Evolutionary conservation across 495 filamentous ascomycete genomes (phyloP).

Genomic region (Lentithecium fluviatile): DNA sequence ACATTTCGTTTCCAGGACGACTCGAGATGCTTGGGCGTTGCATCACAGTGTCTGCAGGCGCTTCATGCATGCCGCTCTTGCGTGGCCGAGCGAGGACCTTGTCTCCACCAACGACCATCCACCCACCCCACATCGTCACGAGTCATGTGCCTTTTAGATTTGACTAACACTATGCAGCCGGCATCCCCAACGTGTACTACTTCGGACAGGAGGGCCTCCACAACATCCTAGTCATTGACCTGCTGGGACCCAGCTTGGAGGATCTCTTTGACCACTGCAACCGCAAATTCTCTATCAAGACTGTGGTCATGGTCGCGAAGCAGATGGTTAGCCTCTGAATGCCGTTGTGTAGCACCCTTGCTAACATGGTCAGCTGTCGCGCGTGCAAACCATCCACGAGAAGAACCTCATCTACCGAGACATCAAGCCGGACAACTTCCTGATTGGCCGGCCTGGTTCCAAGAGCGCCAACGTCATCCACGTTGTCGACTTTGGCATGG

Average conservation of each 20-base stretch:
- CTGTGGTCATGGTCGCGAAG: conserved; percentile 98
- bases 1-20: not conserved
- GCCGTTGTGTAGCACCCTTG: conserved; percentile 2
- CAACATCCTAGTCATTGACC: conserved; percentile 98
- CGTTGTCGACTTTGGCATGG: conserved; percentile 99
- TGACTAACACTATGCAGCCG: conserved; percentile 56
- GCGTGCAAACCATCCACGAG: conserved; percentile 99
- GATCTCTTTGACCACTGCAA: conserved; percentile 99
- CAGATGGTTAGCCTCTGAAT: conserved; percentile 74
- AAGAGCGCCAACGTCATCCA: conserved; percentile 98
- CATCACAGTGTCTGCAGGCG: too few relatives aligned
- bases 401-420: conserved; percentile 99
- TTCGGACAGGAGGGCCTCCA: conserved; percentile 98
- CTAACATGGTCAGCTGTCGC: conserved; percentile 65
- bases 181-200: conserved; percentile 99
- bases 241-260: conserved; percentile 92
- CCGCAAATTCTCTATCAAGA: conserved; percentile 92
- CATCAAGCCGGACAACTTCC: conserved; percentile 99
- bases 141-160: too few relatives aligned
- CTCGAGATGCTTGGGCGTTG: too few relatives aligned
- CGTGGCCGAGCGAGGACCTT: too few relatives aligned
- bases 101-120: too few relatives aligned
- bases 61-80: too few relatives aligned
- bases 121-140: too few relatives aligned
- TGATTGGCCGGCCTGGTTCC: conserved; percentile 88